phyloP scores from a whole-genome alignment of 2,329 filamentous ascomycete genomes.

The Fusarium austroafricanum region DNA sequence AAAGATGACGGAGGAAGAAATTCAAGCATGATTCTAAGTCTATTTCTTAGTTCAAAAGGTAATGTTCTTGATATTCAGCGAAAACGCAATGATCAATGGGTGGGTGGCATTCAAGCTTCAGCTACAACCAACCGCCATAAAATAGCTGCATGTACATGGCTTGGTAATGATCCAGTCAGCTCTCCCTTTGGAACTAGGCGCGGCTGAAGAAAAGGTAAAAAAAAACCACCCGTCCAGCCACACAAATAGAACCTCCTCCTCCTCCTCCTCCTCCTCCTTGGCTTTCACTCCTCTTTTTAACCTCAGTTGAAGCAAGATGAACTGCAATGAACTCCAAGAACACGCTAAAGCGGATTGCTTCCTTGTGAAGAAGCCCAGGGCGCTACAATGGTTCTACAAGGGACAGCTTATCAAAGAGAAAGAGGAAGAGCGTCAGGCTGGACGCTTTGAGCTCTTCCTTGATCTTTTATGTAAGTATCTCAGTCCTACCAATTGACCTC shows the following conservation, averaged over 20 bases:
- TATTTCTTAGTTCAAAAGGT: neutral
- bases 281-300: neutral
- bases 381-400: constrained; percentile 60
- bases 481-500: neutral
- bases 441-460: constrained; percentile 62
- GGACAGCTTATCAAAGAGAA: constrained; percentile 55
- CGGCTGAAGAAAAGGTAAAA: constrained; percentile 16
- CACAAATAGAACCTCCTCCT: constrained; percentile 10
- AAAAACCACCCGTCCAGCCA: neutral
- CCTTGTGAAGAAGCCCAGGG: constrained; percentile 52
- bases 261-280: neutral
- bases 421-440: constrained; percentile 58
- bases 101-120: neutral
- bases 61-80: neutral
- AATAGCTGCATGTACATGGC: constrained; percentile 21
- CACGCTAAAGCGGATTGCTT: constrained; percentile 48
- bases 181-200: constrained; percentile 19
- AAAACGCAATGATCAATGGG: neutral
- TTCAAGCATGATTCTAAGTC: neutral
- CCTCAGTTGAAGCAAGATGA: constrained; percentile 44
- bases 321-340: constrained; percentile 53
- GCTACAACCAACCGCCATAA: constrained; percentile 5
- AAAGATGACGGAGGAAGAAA: too few relatives aligned
- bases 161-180: constrained; percentile 44
- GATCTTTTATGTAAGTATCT: constrained; percentile 57